phyloP scores from a whole-genome alignment of 2,329 filamentous ascomycete species.

The Calcarisporium arbuscula region DNA sequence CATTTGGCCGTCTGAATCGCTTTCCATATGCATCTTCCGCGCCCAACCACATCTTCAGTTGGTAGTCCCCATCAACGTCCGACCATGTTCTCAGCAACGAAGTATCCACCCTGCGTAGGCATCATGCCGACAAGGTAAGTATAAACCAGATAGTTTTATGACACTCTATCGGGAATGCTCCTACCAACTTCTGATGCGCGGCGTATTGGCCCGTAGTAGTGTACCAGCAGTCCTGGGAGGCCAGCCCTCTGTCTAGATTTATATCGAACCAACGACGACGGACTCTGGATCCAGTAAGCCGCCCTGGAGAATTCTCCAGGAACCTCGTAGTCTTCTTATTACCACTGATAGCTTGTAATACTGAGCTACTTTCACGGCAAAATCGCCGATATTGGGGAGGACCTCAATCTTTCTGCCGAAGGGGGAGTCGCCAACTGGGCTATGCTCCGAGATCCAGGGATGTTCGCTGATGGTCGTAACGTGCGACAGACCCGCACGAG shows the following conservation, averaged over 20 bases:
- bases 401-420: constrained; percentile 54
- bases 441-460: constrained; percentile 46
- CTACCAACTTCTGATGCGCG: constrained; percentile 51
- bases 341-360: constrained; percentile 65
- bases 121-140: constrained; percentile 82
- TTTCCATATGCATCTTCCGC: too few species aligned
- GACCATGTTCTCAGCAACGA: constrained; percentile 91
- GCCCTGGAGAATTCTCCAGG: constrained; percentile 64
- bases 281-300: constrained; percentile 47
- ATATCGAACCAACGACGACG: constrained; percentile 56
- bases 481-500: constrained; percentile 58
- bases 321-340: constrained; percentile 73
- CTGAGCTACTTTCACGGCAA: constrained; percentile 68
- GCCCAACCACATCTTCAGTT: constrained; percentile 42
- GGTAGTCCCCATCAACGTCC: constrained; percentile 67
- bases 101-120: constrained; percentile 78
- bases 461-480: constrained; percentile 46
- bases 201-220: constrained; percentile 85
- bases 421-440: constrained; percentile 70
- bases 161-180: constrained; percentile 19
- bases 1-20: constrained; percentile 51
- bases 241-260: constrained; percentile 73
- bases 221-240: constrained; percentile 82
- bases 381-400: constrained; percentile 59
- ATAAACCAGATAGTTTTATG: constrained; percentile 12